Conservation (phyloP, 805 yeast genomes). For the Metschnikowia baotianmanensis region DNA sequence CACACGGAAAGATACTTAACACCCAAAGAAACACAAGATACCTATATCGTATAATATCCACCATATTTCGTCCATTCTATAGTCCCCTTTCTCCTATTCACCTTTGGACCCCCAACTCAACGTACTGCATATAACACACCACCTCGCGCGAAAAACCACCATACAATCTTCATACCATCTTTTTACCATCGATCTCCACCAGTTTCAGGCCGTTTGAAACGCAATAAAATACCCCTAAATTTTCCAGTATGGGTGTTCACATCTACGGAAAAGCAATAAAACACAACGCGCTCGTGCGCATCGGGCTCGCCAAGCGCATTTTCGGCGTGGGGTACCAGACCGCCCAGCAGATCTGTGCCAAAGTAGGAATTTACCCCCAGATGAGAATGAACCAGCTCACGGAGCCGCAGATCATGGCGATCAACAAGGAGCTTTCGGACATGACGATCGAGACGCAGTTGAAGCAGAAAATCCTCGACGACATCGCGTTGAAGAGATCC, state of each 20-base stretch:
- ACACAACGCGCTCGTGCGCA: constrained; percentile 40
- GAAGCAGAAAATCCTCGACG: constrained; percentile 68
- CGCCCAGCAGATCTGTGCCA: constrained; percentile 77
- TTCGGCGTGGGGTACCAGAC: constrained; percentile 82
- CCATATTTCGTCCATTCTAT: too few species aligned
- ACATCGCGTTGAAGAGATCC: constrained; percentile 72
- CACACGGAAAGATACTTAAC: too few species aligned
- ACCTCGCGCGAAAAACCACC: too few species aligned
- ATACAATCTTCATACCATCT: too few species aligned
- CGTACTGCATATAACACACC: too few species aligned
- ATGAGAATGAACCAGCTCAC: constrained; percentile 93
- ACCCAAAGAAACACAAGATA: too few species aligned
- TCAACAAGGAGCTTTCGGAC: constrained; percentile 83
- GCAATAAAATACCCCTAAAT: neutral
- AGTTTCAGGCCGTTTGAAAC: neutral
- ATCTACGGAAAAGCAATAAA: constrained; percentile 45
- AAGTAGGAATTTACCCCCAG: constrained; percentile 84
- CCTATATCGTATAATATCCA: too few species aligned
- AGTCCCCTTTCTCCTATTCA: too few species aligned
- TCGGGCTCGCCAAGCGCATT: constrained; percentile 75
- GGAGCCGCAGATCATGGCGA: constrained; percentile 81
- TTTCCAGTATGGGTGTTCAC: constrained; percentile 39
- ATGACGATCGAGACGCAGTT: constrained; percentile 81
- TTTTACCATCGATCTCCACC: too few species aligned
- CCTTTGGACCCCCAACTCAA: too few species aligned